Conservation (phyloP, 345 rosid genomes). For the Salix udensis region DNA sequence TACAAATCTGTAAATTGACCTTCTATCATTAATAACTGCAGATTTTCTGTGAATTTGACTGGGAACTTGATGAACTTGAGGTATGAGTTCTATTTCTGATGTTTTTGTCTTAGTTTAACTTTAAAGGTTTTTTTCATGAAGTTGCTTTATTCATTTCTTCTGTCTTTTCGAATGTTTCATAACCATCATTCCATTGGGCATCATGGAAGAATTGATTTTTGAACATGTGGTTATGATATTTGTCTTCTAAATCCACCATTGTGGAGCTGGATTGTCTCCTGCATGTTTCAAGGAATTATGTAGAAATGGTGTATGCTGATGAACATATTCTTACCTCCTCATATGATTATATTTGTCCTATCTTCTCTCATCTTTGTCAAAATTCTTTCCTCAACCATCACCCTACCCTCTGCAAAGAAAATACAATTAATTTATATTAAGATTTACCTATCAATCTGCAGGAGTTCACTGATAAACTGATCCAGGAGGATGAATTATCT, state of each 20-base stretch:
- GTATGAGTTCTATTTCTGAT: slow-evolving; percentile 35
- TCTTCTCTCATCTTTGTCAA: background rate
- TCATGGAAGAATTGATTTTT: background rate
- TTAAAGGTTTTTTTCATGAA: slow-evolving; percentile 2
- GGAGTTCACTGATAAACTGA: slow-evolving; percentile 66
- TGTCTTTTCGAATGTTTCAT: background rate
- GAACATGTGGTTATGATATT: background rate
- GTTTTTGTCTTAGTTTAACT: background rate
- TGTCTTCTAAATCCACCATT: background rate
- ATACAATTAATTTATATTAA: slow-evolving; percentile 2
- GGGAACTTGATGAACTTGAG: slow-evolving; percentile 86
- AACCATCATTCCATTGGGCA: background rate
- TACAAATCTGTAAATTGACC: slow-evolving; percentile 8
- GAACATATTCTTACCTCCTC: background rate
- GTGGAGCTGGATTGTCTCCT: background rate
- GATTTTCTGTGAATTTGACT: slow-evolving; percentile 92
- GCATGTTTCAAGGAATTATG: background rate
- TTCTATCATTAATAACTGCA: slow-evolving; percentile 37
- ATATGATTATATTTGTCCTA: background rate
- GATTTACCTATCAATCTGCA: slow-evolving; percentile 24
- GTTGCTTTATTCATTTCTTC: background rate
- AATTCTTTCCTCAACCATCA: background rate
- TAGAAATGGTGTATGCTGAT: background rate
- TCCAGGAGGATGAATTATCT: slow-evolving; percentile 58
- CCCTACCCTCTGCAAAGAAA: too few species aligned